These are phyloP conservation scores for Chloromonas sp. DNA, from an alignment of 163 green algal species.

Conservation along the genomic window DNA sequence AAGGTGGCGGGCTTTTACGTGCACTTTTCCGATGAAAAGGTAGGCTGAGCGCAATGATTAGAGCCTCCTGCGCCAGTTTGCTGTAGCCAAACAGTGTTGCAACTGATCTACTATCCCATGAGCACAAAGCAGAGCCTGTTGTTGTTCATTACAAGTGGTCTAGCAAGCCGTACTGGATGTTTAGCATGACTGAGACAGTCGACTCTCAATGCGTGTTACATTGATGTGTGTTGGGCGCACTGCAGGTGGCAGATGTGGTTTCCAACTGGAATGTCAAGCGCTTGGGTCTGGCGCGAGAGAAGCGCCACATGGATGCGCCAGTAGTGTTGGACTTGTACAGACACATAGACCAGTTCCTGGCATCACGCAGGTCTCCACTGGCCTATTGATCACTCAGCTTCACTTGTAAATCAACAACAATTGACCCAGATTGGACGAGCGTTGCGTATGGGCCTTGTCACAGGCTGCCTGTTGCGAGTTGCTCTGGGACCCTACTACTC, in stretches of 20 bases:
- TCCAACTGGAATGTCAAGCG: conserved; percentile 75
- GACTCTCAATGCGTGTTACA: no score
- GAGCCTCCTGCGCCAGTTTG: not conserved
- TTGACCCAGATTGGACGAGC: no score
- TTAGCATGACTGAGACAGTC: no score
- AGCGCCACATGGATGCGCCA: conserved; percentile 62
- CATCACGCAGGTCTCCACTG: conserved; percentile 12
- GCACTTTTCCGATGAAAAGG: conserved; percentile 62
- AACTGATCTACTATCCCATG: no score
- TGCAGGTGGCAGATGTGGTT: conserved; percentile 40
- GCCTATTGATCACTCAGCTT: conserved; percentile 12
- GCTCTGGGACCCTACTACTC: no score
- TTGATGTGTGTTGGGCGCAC: no score
- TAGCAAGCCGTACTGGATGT: no score
- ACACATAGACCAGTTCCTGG: conserved; percentile 58
- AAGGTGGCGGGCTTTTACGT: conserved; percentile 64
- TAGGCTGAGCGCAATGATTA: conserved; percentile 17
- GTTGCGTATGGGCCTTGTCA: no score
- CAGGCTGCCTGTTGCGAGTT: no score
- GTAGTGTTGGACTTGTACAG: conserved; percentile 60
- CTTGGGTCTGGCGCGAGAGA: conserved; percentile 51
- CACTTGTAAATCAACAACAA: no score
- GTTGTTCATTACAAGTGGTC: no score
- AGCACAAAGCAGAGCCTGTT: no score
- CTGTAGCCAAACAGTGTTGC: not conserved